Evolutionary conservation across 2,329 filamentous ascomycete genomes (phyloP).

Genomic region (Tolypocladium ovalisporum): DNA sequence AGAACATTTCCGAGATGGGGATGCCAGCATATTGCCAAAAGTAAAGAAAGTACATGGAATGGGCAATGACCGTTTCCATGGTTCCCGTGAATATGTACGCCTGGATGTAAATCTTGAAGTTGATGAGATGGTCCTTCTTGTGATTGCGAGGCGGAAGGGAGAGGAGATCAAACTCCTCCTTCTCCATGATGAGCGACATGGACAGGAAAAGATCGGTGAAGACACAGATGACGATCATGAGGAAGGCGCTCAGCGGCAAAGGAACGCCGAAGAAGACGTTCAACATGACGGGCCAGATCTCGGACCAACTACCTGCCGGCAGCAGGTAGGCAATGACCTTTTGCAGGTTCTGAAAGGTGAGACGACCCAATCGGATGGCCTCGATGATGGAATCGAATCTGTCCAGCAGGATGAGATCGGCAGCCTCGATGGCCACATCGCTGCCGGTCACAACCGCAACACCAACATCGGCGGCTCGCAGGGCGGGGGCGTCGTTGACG

Average conservation of each 20-base stretch:
- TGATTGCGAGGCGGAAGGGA: constrained; percentile 38
- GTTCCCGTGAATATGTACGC: constrained; percentile 40
- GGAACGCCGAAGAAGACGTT: constrained; percentile 47
- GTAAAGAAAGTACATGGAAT: constrained; percentile 44
- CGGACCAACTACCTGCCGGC: constrained; percentile 42
- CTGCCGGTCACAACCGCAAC: constrained; percentile 56
- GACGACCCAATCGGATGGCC: constrained; percentile 39
- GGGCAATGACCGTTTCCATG: constrained; percentile 37
- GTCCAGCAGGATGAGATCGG: constrained; percentile 57
- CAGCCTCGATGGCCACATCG: constrained; percentile 53
- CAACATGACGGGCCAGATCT: constrained; percentile 45
- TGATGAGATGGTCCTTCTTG: constrained; percentile 40
- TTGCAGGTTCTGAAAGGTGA: constrained; percentile 29
- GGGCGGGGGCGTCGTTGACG: constrained; percentile 55
- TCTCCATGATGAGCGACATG: constrained; percentile 42
- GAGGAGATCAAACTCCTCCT: constrained; percentile 42
- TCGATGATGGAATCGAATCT: constrained; percentile 63
- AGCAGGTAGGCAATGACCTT: constrained; percentile 33
- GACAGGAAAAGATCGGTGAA: constrained; percentile 43
- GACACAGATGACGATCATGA: constrained; percentile 48
- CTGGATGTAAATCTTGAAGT: constrained; percentile 37
- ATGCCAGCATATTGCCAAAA: constrained; percentile 36
- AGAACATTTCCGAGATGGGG: constrained; percentile 33
- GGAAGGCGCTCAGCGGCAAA: constrained; percentile 36
- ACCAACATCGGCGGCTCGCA: constrained; percentile 57